A percentile compares a stretch with the other conserved stretches of the same genome.
These are phyloP conservation scores for Berberis thunbergii DNA, from an alignment of 164 flowering plant species.

Conservation along the genomic window DNA sequence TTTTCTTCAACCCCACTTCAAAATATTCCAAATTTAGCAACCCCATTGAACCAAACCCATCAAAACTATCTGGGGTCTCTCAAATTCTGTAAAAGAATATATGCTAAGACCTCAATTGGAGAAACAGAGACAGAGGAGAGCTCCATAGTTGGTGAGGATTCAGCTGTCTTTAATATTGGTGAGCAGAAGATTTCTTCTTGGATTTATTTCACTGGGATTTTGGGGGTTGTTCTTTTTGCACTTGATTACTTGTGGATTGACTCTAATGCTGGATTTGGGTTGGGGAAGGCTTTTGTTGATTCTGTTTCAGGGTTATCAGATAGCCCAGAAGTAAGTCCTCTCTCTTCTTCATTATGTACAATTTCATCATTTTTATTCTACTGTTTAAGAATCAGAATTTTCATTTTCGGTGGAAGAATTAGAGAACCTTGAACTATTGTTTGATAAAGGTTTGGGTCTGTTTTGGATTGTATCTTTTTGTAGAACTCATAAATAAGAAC, in stretches of 20 bases:
- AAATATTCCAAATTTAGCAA: background rate
- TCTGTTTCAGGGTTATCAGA: constrained; percentile 48
- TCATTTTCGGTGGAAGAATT: too few relatives aligned
- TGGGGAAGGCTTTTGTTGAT: constrained; percentile 50
- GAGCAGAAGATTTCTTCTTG: constrained; percentile 75
- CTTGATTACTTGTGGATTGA: constrained; percentile 82
- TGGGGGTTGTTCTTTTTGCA: constrained; percentile 63
- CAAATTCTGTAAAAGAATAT: constrained; percentile 4
- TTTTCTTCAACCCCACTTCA: too few relatives aligned
- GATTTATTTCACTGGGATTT: constrained; percentile 59
- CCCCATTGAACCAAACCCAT: background rate
- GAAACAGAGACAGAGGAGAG: constrained; percentile 16
- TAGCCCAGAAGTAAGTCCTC: constrained; percentile 62
- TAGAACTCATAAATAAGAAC: too few relatives aligned
- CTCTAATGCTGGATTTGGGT: constrained; percentile 47
- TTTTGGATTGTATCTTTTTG: too few relatives aligned
- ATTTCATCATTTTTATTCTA: background rate
- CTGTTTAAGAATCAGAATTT: too few relatives aligned
- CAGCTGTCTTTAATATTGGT: constrained; percentile 58
- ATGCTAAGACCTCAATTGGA: constrained; percentile 18
- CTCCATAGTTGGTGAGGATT: constrained; percentile 49
- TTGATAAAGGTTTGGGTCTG: too few relatives aligned
- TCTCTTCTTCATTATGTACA: background rate
- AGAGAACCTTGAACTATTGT: too few relatives aligned
- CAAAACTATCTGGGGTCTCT: background rate